Evolutionary conservation across 345 rosid species (phyloP).

Genomic region (Moringa oleifera): DNA sequence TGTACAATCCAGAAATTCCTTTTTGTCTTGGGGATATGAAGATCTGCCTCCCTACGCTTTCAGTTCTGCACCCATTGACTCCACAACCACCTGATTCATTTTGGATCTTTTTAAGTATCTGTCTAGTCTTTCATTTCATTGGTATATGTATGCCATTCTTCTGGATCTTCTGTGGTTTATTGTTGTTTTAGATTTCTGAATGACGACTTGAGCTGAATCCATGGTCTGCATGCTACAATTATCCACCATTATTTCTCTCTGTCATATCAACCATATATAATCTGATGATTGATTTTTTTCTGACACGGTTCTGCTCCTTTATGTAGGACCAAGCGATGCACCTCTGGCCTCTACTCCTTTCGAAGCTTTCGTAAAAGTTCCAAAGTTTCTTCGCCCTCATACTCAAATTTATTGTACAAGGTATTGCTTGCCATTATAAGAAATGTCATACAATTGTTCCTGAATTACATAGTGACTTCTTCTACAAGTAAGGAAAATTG

Average conservation of each 20-base stretch:
- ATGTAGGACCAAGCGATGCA: conserved; percentile 75
- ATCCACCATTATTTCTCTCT: not conserved
- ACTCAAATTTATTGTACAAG: conserved; percentile 94
- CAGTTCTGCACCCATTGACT: too few species aligned
- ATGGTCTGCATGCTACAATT: not conserved
- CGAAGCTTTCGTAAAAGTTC: conserved; percentile 94
- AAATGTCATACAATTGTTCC: too few species aligned
- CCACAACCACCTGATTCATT: too few species aligned
- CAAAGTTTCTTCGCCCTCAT: conserved; percentile 83
- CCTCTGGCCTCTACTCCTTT: conserved; percentile 91
- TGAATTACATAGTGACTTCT: not conserved
- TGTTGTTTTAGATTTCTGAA: not conserved
- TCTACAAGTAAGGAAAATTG: not conserved
- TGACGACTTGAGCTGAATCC: not conserved
- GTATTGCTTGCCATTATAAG: conserved; percentile 41
- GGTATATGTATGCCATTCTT: not conserved
- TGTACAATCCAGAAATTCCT: too few species aligned
- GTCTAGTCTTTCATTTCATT: too few species aligned
- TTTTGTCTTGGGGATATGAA: too few species aligned
- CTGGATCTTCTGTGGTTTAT: not conserved
- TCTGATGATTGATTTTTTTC: conserved; percentile 7
- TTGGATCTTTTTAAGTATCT: too few species aligned
- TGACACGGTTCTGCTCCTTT: conserved; percentile 15
- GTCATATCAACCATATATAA: not conserved
- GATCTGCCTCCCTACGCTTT: too few species aligned